Evolutionary conservation across 805 yeast genomes (phyloP), one percentile per base, ranked within the genome.

Genomic region (Soucietia sequanensis): DNA sequence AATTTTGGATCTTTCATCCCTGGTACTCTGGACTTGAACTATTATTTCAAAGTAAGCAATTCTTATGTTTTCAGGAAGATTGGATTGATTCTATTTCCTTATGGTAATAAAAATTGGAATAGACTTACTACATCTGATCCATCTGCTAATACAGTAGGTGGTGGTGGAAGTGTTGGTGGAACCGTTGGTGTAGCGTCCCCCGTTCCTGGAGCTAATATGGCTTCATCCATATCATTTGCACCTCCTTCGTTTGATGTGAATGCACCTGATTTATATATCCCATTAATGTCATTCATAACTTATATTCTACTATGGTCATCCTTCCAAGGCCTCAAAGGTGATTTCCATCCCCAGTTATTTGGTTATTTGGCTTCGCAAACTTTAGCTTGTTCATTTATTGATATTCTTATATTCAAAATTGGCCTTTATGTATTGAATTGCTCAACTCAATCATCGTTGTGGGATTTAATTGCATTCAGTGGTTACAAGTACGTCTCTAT

Each of bases 261-360:
- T 53, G 95, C 98, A 0, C 99, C 99, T 2, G 99, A 93, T 58
- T 74, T 93, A 68, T 93, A 93, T 60, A 86, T 93, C 35, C 99
- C 99, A 5, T 62, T 86, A 41, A 93, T 95, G 97, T 86, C 96
- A 2, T 76, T 84, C 50, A 77, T 88, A 32, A 88, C 98, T 0
- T 90, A 90, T 53, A 81, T 91, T 33, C 65, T 93, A 41, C 71
- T 87, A 23, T 80, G 91, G 76, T 91, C 96, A 2, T 73, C 84
- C 15, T 74, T 84, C 44, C 84, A 86, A 39, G 99, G 99, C 8
- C 62, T 91, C 34, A 76, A 80, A 37, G 96, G 95, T 18, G 81
- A 81, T 20, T 93, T 93, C 68, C 95, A 91, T 50, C 99, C 99
- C 0, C 90, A 90, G 55, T 71, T 89, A 48, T 76, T 95, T 43